phyloP scores from a whole-genome alignment of 495 filamentous ascomycete genomes.

The Aspergillus mulundensis region DNA sequence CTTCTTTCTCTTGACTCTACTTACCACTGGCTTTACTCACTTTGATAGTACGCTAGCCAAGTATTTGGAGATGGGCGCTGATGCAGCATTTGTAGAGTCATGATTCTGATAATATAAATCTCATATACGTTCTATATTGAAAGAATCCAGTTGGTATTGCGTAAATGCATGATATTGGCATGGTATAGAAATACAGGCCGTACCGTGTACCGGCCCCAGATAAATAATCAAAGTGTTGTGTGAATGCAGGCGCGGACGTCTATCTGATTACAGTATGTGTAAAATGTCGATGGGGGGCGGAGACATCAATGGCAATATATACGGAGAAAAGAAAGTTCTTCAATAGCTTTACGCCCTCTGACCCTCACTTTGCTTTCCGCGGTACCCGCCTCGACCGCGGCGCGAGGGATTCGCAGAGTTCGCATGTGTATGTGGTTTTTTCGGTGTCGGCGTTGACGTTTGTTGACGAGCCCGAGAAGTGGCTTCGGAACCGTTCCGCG shows the following conservation, averaged over 20 bases:
- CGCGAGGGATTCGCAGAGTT: conserved; percentile 1
- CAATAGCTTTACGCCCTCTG: neutral
- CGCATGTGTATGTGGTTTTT: conserved; percentile 5
- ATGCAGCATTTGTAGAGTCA: neutral
- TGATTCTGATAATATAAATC: neutral
- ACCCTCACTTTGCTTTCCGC: conserved; percentile 7
- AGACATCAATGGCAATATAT: neutral
- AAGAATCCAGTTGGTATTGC: no score
- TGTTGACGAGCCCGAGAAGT: neutral
- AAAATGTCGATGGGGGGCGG: no score
- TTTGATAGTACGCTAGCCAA: neutral
- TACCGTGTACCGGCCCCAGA: neutral
- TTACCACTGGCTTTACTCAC: neutral
- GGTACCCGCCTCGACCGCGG: conserved; percentile 15
- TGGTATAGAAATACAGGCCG: neutral
- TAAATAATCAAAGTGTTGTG: neutral
- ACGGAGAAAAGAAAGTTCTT: neutral
- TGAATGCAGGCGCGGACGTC: neutral
- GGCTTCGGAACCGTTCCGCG: conserved; percentile 6
- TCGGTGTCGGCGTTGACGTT: neutral
- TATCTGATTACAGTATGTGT: no score
- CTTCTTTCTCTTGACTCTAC: neutral
- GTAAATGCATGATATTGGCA: neutral
- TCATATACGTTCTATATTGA: no score
- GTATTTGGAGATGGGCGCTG: neutral